Evolutionary conservation across 1,139 yeast species (phyloP).

Genomic region (Cylindricascospora bacillispora): DNA sequence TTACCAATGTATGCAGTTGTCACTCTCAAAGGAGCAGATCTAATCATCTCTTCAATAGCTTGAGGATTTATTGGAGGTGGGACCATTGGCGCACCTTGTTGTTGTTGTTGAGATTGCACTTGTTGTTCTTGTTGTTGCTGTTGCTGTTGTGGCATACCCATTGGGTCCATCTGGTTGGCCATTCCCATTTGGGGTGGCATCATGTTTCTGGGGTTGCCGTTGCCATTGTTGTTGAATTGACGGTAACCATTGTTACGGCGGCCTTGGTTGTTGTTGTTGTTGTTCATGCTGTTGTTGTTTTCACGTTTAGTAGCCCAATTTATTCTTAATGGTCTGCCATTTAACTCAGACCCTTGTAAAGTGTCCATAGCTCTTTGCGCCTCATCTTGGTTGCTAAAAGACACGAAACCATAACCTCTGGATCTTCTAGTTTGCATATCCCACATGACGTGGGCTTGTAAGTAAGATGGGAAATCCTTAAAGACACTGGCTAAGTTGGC

Average conservation of each 20-base stretch:
- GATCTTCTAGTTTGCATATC: conserved; percentile 90
- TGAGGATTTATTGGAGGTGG: conserved; percentile 34
- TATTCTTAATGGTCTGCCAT: conserved; percentile 67
- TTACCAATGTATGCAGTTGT: conserved; percentile 87
- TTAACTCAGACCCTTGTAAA: conserved; percentile 64
- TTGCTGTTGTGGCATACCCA: conserved; percentile 8
- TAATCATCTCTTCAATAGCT: conserved; percentile 54
- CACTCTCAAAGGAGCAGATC: conserved; percentile 61
- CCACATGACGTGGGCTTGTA: conserved; percentile 95
- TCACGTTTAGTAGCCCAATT: conserved; percentile 84
- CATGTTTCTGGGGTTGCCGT: conserved; percentile 10
- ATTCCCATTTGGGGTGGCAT: conserved; percentile 16
- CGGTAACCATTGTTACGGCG: conserved; percentile 14
- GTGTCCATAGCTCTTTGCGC: conserved; percentile 63
- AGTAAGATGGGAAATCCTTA: conserved; percentile 43
- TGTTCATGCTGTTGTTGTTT: conserved; percentile 23
- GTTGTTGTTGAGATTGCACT: conserved; percentile 5
- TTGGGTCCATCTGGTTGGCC: conserved; percentile 15
- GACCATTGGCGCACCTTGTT: conserved; percentile 16
- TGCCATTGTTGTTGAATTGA: conserved; percentile 9
- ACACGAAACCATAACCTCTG: conserved; percentile 88
- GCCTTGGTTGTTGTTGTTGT: conserved; percentile 12
- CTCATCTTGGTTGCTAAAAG: conserved; percentile 51
- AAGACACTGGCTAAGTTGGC: conserved; percentile 53
- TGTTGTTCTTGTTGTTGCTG: conserved; percentile 5